Percentiles rank a stretch among this genome's conserved stretches.
These are phyloP conservation scores for Lasiodiplodia sp. DNA, from an alignment of 2,329 filamentous ascomycete species.

Conservation along the genomic window DNA sequence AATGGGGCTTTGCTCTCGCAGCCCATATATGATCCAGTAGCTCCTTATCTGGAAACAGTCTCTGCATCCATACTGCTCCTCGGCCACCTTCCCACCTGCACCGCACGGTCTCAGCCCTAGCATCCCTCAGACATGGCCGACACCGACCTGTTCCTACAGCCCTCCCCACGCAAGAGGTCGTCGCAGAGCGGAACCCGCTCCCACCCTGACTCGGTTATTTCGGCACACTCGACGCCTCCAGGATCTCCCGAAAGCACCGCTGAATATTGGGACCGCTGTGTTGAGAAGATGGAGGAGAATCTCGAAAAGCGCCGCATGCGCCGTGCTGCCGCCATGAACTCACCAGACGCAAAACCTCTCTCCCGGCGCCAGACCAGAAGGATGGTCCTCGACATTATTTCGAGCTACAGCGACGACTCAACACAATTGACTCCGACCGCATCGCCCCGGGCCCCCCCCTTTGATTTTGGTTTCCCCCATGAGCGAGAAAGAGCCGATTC, in stretches of 20 bases:
- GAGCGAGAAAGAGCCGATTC: slow-evolving; percentile 28
- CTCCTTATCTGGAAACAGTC: slow-evolving; percentile 25
- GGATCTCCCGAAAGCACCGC: slow-evolving; percentile 25
- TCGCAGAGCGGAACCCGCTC: slow-evolving; percentile 21
- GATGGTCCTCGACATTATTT: slow-evolving; percentile 27
- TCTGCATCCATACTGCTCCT: slow-evolving; percentile 16
- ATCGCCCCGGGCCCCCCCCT: background rate
- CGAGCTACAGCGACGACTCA: slow-evolving; percentile 15
- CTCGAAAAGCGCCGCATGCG: slow-evolving; percentile 19
- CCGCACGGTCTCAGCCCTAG: slow-evolving; percentile 12
- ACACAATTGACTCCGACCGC: background rate
- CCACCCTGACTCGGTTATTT: slow-evolving; percentile 22
- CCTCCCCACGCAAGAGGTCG: slow-evolving; percentile 12
- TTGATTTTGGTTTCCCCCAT: slow-evolving; percentile 25
- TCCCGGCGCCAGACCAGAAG: slow-evolving; percentile 12
- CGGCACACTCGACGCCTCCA: slow-evolving; percentile 13
- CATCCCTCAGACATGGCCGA: slow-evolving; percentile 24
- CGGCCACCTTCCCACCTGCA: slow-evolving; percentile 20
- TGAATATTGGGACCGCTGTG: slow-evolving; percentile 27
- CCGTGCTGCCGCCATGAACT: slow-evolving; percentile 4
- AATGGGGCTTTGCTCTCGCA: slow-evolving; percentile 18
- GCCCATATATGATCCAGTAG: slow-evolving; percentile 29
- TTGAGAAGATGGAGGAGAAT: slow-evolving; percentile 23
- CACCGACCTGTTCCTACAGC: background rate
- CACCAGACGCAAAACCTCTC: slow-evolving; percentile 3